Evolutionary conservation across 2,329 filamentous ascomycete species (phyloP), one percentile per base, ranked within the genome.

Genomic region (Fusarium hainanense): DNA sequence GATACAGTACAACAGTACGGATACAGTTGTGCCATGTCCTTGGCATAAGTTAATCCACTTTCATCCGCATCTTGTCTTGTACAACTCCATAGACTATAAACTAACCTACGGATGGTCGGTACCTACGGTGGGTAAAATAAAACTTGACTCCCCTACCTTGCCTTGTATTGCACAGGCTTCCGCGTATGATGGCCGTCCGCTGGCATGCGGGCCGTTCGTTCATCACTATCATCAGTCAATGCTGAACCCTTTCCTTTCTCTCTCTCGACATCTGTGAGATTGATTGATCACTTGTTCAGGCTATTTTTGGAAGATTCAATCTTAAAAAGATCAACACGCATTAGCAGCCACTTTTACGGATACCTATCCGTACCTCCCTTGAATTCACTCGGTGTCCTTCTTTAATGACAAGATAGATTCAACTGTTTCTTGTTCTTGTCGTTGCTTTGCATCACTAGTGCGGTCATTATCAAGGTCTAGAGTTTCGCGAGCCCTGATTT

Each of bases 271-370:
- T 25, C 34, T 37, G 40, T 25, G 63, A 58, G 58, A 68, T 68
- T 70, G 58, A 65, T 47, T 58, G 63, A 70, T 64, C 23, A 64
- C 37, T 50, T 54, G 55, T 49, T 40, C 16, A 18, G 28, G 25
- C 67, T 70, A 70, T 70, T 70, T 70, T 70, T 70, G 67, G 68
- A 52, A 52, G 50, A 58, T 41, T 56, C 67, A 70, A 70, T 70
- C 63, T 70, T 70, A 70, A 70, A 70, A 70, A 54, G 41, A 63
- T 51, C 42, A 50, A 30, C 46, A 48, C 27, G 30, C 60, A 63
- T 69, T 56, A 58, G 67, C 32, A 51, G 43, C 27, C 37, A 52
- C 30, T 43, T 46, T 57, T 43, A 37, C 34, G 34, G 18, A n/a
- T 37, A 11, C 34, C 34, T n/a, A 37, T 32, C 32, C 13, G 13